Evolutionary conservation across 1,139 yeast genomes (phyloP).

Genomic region (Hemisphaericaspora lyxosophila): DNA sequence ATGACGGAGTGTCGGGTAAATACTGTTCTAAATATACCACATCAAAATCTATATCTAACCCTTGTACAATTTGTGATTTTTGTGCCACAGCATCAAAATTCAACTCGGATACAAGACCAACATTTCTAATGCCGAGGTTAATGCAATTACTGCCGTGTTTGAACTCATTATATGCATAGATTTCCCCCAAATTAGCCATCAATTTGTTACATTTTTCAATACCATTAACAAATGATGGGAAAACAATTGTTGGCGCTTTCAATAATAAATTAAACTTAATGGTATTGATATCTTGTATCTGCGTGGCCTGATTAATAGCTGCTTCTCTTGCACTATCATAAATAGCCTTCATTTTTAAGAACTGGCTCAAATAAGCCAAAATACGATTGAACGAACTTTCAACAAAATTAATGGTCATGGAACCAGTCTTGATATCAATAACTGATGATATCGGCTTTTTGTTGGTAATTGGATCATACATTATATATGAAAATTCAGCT

Average conservation of each 20-base stretch:
- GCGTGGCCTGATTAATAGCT: slow-evolving; percentile 67
- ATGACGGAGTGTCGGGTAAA: slow-evolving; percentile 45
- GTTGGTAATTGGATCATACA: slow-evolving; percentile 61
- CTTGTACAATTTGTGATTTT: slow-evolving; percentile 62
- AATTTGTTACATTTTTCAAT: slow-evolving; percentile 53
- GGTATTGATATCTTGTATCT: slow-evolving; percentile 52
- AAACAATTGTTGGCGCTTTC: slow-evolving; percentile 79
- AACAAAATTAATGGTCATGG: slow-evolving; percentile 71
- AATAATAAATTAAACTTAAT: slow-evolving; percentile 72
- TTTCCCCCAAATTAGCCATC: slow-evolving; percentile 79
- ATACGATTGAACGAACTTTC: slow-evolving; percentile 78
- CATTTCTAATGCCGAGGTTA: slow-evolving; percentile 71
- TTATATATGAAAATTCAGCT: slow-evolving; percentile 81
- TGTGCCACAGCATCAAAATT: slow-evolving; percentile 51
- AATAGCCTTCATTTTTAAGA: slow-evolving; percentile 80
- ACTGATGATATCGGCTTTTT: slow-evolving; percentile 54
- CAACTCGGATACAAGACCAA: slow-evolving; percentile 63
- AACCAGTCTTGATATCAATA: slow-evolving; percentile 69
- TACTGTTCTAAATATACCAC: slow-evolving; percentile 54
- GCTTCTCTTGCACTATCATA: slow-evolving; percentile 88
- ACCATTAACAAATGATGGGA: slow-evolving; percentile 54
- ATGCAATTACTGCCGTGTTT: slow-evolving; percentile 16
- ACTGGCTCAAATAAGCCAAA: slow-evolving; percentile 65
- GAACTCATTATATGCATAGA: slow-evolving; percentile 64
- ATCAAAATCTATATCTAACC: slow-evolving; percentile 64